Evolutionary conservation across 345 rosid genomes (phyloP), one percentile per base, ranked within the genome.

Genomic region (Aegle marmelos): DNA sequence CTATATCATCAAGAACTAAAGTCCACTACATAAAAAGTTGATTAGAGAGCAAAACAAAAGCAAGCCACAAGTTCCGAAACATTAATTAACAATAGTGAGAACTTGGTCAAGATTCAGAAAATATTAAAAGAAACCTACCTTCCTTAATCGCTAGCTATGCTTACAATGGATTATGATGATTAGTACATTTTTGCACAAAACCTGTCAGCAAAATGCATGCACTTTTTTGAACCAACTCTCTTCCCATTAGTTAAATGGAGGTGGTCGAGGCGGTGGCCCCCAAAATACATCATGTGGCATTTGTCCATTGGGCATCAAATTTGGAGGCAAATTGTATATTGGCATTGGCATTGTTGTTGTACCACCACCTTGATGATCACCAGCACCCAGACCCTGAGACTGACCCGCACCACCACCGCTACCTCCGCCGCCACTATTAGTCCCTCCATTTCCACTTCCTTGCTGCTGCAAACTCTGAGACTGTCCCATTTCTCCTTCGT

Each of bases 211-310:
- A 68, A 80, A 22, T 27, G 75, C 58, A 75, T 45, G 17, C 56
- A 61, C 41, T 11, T 62, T 11, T 62, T 17, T 39, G 9, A 45
- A n/a, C 39, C 63, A 16, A 50, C 37, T 70, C 59, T 45, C 50
- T 45, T 50, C 30, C 3, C 19, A 27, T 74, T 82, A 88, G 70
- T 82, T 89, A 3, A 89, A 83, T 8, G 92, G 88, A 60, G 93
- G 92, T 31, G 90, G 94, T 25, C 91, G 92, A 39, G 91, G 84
- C 36, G 89, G 93, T 76, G 90, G 85, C 65, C 81, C 92, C 98
- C 98, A 93, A 76, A 87, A 93, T 83, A 93, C 78, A 25, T 93
- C 98, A 16, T 82, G 93, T 21, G 93, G 92, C 82, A 85, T 84
- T 75, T 89, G 97, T 60, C 93, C 97, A 74, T 88, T 90, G 2